phyloP scores from a whole-genome alignment of 768 basidiomycete genomes.

The Rubroboletus satanas region DNA sequence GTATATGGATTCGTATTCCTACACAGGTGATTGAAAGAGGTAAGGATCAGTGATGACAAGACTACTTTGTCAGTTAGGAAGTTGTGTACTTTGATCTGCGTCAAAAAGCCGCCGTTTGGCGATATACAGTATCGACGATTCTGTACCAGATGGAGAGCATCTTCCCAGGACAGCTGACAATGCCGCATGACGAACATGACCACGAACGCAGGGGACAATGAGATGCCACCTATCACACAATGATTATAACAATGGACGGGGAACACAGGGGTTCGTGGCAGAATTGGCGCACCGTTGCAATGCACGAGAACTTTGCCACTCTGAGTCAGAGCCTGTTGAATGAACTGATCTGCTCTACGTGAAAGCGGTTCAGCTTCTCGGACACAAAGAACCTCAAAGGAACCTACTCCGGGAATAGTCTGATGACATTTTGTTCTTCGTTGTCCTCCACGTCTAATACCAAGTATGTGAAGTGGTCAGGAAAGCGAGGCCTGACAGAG shows the following conservation, averaged over 20 bases:
- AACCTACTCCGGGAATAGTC: slow-evolving; percentile 78
- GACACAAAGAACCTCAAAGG: background rate
- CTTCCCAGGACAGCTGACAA: slow-evolving; percentile 79
- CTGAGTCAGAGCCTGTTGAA: slow-evolving; percentile 52
- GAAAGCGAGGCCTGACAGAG: slow-evolving; percentile 83
- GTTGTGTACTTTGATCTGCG: slow-evolving; percentile 75
- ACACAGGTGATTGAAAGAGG: background rate
- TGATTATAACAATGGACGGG: background rate
- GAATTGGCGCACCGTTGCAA: slow-evolving; percentile 65
- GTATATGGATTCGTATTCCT: slow-evolving; percentile 95
- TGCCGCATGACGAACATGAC: slow-evolving; percentile 94
- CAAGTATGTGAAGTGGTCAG: slow-evolving; percentile 72
- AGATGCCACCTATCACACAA: slow-evolving; percentile 66
- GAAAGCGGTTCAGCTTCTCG: background rate
- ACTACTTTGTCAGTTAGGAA: background rate
- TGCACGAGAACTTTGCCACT: slow-evolving; percentile 83
- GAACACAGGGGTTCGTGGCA: background rate
- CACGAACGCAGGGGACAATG: slow-evolving; percentile 82
- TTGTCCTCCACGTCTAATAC: slow-evolving; percentile 86
- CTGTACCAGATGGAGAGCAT: slow-evolving; percentile 83
- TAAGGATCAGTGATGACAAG: background rate
- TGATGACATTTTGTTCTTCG: slow-evolving; percentile 92
- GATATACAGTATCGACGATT: slow-evolving; percentile 92
- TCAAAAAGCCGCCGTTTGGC: slow-evolving; percentile 87
- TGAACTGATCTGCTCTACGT: slow-evolving; percentile 69